Evolutionary conservation across 2,329 filamentous ascomycete genomes (phyloP), one percentile per base, ranked within the genome.

Genomic region (Colletotrichum shisoi): DNA sequence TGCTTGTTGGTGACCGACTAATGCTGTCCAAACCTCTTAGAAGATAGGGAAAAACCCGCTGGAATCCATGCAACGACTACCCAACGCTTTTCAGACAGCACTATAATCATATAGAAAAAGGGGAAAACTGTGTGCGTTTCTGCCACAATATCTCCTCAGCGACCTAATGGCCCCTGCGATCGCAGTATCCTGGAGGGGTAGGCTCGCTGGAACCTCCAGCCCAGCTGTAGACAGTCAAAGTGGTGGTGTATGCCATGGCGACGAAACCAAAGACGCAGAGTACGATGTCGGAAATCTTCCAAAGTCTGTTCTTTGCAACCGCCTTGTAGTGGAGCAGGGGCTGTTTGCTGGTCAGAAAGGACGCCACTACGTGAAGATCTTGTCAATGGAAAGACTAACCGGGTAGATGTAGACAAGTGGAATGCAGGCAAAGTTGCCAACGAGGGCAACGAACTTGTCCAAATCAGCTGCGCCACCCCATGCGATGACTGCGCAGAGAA

Each of bases 401-500:
- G 95, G 96, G 76, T 99, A 99, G 61, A 99, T 96, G 75, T 92
- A 93, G 12, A 93, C 90, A 70, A 93, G 77, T 15, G 90, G 90
- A 61, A 93, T 88, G 71, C 90, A 93, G 2, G 90, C 90, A 73
- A 91, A 87, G 44, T 86, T 89, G 13, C 90, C 90, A 70, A 92
- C 92, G 53, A 93, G 78, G 0, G 90, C 87, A 13, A 93, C 90
- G 71, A 92, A 92, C 69, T 89, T 88, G 76, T 99, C 95, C 62
- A 99, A 82, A 79, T 98, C 90, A 71, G 93, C 91, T 3, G 95
- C 94, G 69, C 95, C 95, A 51, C 90, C 89, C 93, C 93, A 99
- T 1, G 94, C 94, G 71, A 99, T 91, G 66, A 89, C 79, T 0
- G 94, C 91, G 74, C 95, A 98, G 27, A 95, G 79, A 74, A 92